These are phyloP conservation scores for Penicillium cataractarum DNA, from an alignment of 495 filamentous ascomycete genomes.

Conservation along the genomic window DNA sequence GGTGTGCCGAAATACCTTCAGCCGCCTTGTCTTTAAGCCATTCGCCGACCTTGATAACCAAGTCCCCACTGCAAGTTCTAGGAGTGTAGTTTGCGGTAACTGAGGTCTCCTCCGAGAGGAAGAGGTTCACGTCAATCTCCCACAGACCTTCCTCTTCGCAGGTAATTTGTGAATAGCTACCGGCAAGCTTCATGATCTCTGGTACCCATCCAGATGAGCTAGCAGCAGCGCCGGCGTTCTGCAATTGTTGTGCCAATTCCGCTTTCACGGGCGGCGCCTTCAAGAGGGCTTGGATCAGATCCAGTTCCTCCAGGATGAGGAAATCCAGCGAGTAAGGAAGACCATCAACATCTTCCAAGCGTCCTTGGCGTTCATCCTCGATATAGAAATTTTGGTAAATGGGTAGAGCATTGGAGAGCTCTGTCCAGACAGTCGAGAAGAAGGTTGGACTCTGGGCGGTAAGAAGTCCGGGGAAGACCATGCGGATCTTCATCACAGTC, in stretches of 20 bases:
- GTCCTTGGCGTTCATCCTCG: constrained; percentile 78
- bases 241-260: constrained; percentile 76
- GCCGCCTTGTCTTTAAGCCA: constrained; percentile 74
- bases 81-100: constrained; percentile 97
- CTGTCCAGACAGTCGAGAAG: constrained; percentile 86
- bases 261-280: constrained; percentile 82
- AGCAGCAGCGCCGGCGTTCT: constrained; percentile 58
- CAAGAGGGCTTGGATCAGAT: constrained; percentile 86
- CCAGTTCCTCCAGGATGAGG: constrained; percentile 87
- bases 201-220: constrained; percentile 68
- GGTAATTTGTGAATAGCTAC: constrained; percentile 87
- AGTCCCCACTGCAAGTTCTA: constrained; percentile 85
- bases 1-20: constrained; percentile 73
- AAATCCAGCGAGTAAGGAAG: constrained; percentile 97
- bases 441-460: constrained; percentile 75
- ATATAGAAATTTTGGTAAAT: constrained; percentile 83
- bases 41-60: constrained; percentile 90
- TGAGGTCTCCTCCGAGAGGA: constrained; percentile 91
- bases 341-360: constrained; percentile 85
- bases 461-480: constrained; percentile 79
- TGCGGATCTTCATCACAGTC: constrained; percentile 87
- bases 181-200: constrained; percentile 79
- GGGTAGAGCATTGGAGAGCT: constrained; percentile 69
- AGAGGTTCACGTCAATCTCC: constrained; percentile 95
- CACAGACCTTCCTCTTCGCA: constrained; percentile 91